phyloP scores from a whole-genome alignment of 768 basidiomycete species.

The Mycena albidolilacea region DNA sequence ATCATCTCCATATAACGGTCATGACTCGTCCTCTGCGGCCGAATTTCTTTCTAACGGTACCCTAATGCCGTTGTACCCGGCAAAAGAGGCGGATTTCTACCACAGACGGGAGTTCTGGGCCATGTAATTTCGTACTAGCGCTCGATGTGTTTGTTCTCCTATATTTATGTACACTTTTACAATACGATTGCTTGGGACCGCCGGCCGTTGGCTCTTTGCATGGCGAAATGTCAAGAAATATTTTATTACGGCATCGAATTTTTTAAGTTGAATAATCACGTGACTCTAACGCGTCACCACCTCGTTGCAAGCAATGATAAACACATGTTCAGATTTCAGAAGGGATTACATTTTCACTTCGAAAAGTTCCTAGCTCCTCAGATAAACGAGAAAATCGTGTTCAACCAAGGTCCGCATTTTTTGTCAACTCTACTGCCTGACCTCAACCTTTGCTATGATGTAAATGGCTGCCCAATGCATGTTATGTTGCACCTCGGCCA shows the following conservation, averaged over 20 bases:
- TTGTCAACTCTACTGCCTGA: not conserved
- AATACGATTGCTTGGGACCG: not conserved
- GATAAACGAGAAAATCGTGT: not conserved
- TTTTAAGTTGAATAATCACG: not conserved
- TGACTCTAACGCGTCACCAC: not conserved
- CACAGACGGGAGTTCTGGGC: not conserved
- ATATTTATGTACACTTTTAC: not conserved
- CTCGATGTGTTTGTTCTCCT: not conserved
- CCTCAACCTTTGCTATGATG: not conserved
- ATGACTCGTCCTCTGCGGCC: not conserved
- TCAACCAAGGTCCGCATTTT: not conserved
- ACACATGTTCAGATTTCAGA: not conserved
- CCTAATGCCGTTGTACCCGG: not conserved
- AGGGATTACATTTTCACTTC: not conserved
- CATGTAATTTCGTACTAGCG: not conserved
- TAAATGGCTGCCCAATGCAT: too few species aligned
- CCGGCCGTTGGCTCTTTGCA: not conserved
- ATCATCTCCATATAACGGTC: not conserved
- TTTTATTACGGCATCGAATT: not conserved
- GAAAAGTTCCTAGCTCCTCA: not conserved
- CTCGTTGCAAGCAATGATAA: not conserved
- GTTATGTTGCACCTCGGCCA: too few species aligned
- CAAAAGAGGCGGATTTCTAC: not conserved
- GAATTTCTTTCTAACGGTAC: not conserved
- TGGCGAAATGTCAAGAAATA: not conserved